Base-by-base conservation (phyloP, 768 basidiomycete species). In the Leucosporidium creatinivorum region DNA sequence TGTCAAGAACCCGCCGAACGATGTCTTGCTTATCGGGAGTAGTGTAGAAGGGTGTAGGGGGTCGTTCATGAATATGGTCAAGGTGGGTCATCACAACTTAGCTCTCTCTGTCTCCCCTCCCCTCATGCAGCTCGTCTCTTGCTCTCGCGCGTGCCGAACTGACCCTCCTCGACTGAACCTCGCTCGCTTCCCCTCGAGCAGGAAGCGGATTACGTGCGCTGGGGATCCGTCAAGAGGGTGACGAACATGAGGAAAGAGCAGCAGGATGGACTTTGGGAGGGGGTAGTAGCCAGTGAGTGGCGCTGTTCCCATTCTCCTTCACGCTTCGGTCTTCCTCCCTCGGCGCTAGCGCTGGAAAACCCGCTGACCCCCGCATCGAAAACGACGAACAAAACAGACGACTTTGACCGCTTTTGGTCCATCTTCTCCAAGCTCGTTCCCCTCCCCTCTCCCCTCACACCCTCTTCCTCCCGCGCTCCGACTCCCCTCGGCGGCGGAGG, bases 241-340 rank as follows among this genome's bases (percentile, higher is more conserved):
- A 97, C 92, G 1, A 85, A 89, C 23, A 82, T 99, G 44, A 80
- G 92, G 62, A 91, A 93, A 77, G 85, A 84, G 30, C 94, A 98
- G 75, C 90, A 98, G 76, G 96, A 99, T 77, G 91, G 87, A 1
- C 85, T 97, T 63, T 99, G 96, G 96, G 92, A 96, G 74, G 93
- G 93, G 12, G 88, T 99, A 70, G 87, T 88, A 80, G 88, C 91
- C 74, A 91, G 94, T 97, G 76, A 80, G 92, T 80, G 18, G 55
- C 65, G n/a, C 61, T 39, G 64, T 62, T 63, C 1, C 1, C n/a
- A n/a, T n/a, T n/a, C n/a, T n/a, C n/a, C n/a, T n/a, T n/a, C n/a
- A n/a, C n/a, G n/a, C n/a, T n/a, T n/a, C n/a, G n/a, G n/a, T n/a
- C n/a, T n/a, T n/a, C n/a, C n/a, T n/a, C n/a, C n/a, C n/a, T n/a